Percentiles rank a stretch among this genome's conserved stretches.
These are phyloP conservation scores for Malania oleifera DNA, from an alignment of 164 flowering plant species.

Conservation along the genomic window DNA sequence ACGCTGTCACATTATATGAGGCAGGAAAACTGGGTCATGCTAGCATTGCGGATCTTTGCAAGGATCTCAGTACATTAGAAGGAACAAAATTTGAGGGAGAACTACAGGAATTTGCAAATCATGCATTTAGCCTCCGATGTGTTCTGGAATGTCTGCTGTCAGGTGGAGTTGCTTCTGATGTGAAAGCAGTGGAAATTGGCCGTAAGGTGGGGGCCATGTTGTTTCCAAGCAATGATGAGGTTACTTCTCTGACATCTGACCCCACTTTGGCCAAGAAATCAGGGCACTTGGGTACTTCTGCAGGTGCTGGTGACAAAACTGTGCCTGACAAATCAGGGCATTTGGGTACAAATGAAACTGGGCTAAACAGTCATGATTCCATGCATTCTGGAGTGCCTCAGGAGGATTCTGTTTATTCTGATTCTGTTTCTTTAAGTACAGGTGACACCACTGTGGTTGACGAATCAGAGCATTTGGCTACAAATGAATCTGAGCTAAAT, in stretches of 20 bases:
- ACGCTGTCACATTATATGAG: conserved; percentile 95
- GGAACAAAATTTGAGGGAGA: conserved; percentile 98
- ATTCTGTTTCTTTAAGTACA: no score
- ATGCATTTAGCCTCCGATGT: conserved; percentile 89
- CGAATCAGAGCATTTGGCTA: conserved; percentile 14
- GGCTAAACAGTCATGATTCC: conserved; percentile 17
- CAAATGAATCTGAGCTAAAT: conserved; percentile 18
- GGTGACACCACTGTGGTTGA: conserved; percentile 22
- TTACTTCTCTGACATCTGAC: conserved; percentile 26
- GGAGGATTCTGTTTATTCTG: conserved; percentile 25
- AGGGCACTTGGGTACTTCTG: no score
- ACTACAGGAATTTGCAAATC: conserved; percentile 96
- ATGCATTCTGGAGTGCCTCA: conserved; percentile 13
- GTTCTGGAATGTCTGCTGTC: conserved; percentile 78
- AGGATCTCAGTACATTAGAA: conserved; percentile 79
- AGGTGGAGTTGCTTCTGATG: conserved; percentile 63
- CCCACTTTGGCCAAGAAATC: no score
- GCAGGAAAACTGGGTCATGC: conserved; percentile 94
- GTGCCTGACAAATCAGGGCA: no score
- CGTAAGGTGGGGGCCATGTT: conserved; percentile 20
- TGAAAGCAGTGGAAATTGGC: conserved; percentile 25
- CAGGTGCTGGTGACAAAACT: conserved; percentile 24
- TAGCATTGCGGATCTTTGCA: conserved; percentile 90
- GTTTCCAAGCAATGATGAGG: conserved; percentile 28
- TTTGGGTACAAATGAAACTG: conserved; percentile 27